phyloP scores from a whole-genome alignment of 2,329 filamentous ascomycete species.

The Helicocarpus griseus region DNA sequence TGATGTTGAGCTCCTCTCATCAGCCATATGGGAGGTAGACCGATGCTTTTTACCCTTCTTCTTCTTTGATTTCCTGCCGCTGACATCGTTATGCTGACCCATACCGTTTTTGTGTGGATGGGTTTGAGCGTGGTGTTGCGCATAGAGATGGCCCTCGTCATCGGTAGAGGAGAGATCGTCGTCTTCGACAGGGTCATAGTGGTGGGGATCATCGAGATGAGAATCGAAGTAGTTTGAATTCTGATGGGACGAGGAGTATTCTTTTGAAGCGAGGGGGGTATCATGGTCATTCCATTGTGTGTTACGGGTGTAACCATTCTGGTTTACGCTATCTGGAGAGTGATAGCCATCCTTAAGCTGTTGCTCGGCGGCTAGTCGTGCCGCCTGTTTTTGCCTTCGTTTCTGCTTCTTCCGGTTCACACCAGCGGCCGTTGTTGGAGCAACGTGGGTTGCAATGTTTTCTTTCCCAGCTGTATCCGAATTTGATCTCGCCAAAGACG shows the following conservation, averaged over 20 bases:
- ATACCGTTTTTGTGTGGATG: conserved; percentile 16
- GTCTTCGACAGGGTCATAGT: conserved; percentile 40
- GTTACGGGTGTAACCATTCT: conserved; percentile 26
- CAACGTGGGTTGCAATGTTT: conserved; percentile 1
- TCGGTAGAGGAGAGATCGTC: conserved; percentile 49
- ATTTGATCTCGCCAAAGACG: conserved; percentile 15
- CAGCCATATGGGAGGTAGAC: conserved; percentile 24
- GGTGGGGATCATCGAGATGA: conserved; percentile 25
- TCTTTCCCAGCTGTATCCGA: conserved; percentile 1
- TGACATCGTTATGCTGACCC: conserved; percentile 15
- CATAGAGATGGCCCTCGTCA: conserved; percentile 36
- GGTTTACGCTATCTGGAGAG: conserved; percentile 19
- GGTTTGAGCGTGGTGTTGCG: conserved; percentile 16
- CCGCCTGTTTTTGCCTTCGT: conserved; percentile 72
- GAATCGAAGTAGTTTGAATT: conserved; percentile 20
- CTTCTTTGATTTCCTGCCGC: conserved; percentile 30
- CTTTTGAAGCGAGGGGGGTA: conserved; percentile 1
- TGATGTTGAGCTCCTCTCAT: conserved; percentile 31
- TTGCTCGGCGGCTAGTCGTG: conserved; percentile 54
- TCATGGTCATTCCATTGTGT: conserved; percentile 9
- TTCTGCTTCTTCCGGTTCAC: conserved; percentile 96
- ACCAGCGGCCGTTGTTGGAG: background rate
- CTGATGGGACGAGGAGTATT: conserved; percentile 17
- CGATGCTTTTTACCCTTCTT: conserved; percentile 32
- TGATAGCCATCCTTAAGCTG: conserved; percentile 26